Base-by-base conservation (phyloP, 2,329 filamentous ascomycete genomes). In the Parafenestella ontariensis region DNA sequence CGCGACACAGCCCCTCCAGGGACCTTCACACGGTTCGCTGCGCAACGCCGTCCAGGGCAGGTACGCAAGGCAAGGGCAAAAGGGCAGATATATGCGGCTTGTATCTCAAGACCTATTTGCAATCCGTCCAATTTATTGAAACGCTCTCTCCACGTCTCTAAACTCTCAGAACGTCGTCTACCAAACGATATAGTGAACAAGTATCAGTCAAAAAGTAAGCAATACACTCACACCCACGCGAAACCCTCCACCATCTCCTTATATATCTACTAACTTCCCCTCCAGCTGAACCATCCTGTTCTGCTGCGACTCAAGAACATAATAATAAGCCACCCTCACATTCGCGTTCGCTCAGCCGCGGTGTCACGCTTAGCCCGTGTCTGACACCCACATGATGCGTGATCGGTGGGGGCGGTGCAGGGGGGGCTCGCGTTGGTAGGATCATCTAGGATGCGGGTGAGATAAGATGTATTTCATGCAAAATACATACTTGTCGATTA, bases 341-440 rank as follows among this genome's bases (percentile, higher is more conserved):
- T 7, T 28, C 41, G 36, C 36, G 36, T 29, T 43, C 41, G 24
- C 24, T 43, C 41, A 43, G 41, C 41, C 41, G 37, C 37, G 37
- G 10, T 40, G 37, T 4, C 20, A 7, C 11, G 21, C 37, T 40
- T 21, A 40, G 37, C n/a, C 37, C 20, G 37, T 40, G 37, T 39
- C 37, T 40, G 37, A 40, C 37, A 40, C n/a, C 37, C 10, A 23
- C 2, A 15, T 6, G 37, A 40, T 40, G 20, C 24, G 37, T 21
- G 11, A 40, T 11, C 20, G 20, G 13, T 24, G 20, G 21, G 37
- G 37, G 37, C 37, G 11, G 37, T 23, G 37, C 37, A 40, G 37
- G 37, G 37, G 18, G n/a, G n/a, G n/a, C n/a, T n/a, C 9, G 10
- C 18, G 18, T 21, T 5, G 20, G 13, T 15, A n/a, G n/a, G n/a